Evolutionary conservation across 805 yeast species (phyloP).

Genomic region (Nakazawaea anatomiae): DNA sequence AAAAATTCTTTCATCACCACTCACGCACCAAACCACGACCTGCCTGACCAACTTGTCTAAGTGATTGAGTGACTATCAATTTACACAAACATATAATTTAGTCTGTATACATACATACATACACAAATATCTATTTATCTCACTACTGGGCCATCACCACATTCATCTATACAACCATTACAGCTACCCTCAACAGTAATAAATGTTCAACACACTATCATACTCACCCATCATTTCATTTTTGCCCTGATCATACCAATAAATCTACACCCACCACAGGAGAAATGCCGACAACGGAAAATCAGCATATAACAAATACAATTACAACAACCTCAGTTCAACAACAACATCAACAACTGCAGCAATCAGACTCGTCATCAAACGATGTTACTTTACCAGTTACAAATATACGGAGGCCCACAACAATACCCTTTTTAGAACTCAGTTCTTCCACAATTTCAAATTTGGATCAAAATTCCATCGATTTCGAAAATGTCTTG

Average conservation of each 20-base stretch:
- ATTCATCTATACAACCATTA: too few species aligned
- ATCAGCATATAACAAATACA: neutral
- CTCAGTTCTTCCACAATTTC: constrained; percentile 15
- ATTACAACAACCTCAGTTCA: neutral
- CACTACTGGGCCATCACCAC: too few species aligned
- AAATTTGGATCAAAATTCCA: neutral
- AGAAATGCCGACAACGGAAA: neutral
- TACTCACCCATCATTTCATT: neutral
- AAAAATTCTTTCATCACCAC: too few species aligned
- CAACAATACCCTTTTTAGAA: constrained; percentile 25
- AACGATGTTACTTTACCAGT: too few species aligned
- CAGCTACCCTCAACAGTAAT: neutral
- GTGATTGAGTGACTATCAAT: too few species aligned
- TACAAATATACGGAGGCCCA: constrained; percentile 2
- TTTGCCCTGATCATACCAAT: neutral
- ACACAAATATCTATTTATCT: too few species aligned
- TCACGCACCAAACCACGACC: too few species aligned
- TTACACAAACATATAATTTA: too few species aligned
- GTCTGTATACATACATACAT: too few species aligned
- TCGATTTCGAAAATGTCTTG: constrained; percentile 31
- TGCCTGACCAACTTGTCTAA: too few species aligned
- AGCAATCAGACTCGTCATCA: neutral
- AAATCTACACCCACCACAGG: neutral
- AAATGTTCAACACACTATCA: neutral
- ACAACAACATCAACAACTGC: neutral